phyloP scores from a whole-genome alignment of 1,139 yeast genomes.

The Kurtzmaniella natalensis region DNA sequence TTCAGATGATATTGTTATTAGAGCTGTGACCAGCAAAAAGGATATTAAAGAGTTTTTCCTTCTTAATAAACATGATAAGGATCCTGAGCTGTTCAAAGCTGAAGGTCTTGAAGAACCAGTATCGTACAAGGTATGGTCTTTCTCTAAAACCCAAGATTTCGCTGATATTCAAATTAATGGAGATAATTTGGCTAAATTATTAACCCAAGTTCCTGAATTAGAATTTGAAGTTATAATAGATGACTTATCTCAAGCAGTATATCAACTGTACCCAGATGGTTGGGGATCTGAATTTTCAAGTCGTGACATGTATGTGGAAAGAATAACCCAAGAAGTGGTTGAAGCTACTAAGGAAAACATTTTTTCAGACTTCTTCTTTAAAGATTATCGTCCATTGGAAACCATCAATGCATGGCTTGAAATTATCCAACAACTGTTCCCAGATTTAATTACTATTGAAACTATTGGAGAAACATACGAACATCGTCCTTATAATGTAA shows the following conservation, averaged over 20 bases:
- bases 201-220: conserved; percentile 17
- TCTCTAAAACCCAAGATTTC: conserved; percentile 17
- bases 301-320: conserved; percentile 12
- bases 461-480: conserved; percentile 72
- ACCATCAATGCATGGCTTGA: conserved; percentile 73
- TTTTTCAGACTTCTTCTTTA: conserved; percentile 53
- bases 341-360: conserved; percentile 18
- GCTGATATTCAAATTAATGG: conserved; percentile 34
- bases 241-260: conserved; percentile 54
- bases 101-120: conserved; percentile 7
- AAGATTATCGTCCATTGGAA: conserved; percentile 63
- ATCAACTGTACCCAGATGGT: conserved; percentile 48
- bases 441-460: conserved; percentile 56
- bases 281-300: conserved; percentile 1
- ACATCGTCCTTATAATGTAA: conserved; percentile 62
- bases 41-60: conserved; percentile 19
- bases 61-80: conserved; percentile 3
- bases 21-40: conserved; percentile 26
- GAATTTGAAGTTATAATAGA: conserved; percentile 39
- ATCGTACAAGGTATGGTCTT: conserved; percentile 29
- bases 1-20: conserved; percentile 45
- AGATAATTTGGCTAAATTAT: conserved; percentile 18
- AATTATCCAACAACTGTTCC: conserved; percentile 48
- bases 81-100: neutral
- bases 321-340: conserved; percentile 17